Base-by-base conservation (phyloP, 441 rosid genomes). In the Theobroma grandiflorum region DNA sequence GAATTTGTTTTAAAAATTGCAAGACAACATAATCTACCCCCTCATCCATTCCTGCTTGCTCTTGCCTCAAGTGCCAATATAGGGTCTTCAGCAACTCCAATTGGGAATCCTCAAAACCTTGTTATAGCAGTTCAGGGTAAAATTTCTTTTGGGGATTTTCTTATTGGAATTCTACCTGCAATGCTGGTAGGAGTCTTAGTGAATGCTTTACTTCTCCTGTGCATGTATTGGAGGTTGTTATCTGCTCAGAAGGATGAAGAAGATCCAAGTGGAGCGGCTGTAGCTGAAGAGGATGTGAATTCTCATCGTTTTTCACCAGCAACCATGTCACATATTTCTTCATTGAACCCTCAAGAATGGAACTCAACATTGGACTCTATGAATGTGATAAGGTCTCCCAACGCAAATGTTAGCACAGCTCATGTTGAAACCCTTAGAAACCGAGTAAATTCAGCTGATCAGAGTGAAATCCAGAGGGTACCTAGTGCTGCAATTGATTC, bases 21-120 rank as follows among this genome's bases (percentile, higher is more conserved):
- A 42, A 87, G 93, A 78, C 94, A 90, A 37, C 93, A 89, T 71
- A 90, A 91, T 76, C 90, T 93, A 18, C 94, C 96, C 0, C 96
- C 95, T 31, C 89, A 89, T 11, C 98, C 98, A 0, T 92, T 92
- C 55, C 55, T 95, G 31, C 89, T 95, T 6, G 99, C 98, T 31
- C 82, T 93, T 50, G 98, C 97, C 61, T 89, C 97, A 0, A 88
- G 95, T 78, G 93, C 98, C 0, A 95, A 95, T 74, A 93, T 92
- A 3, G 99, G 99, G 5, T 95, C 98, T 31, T 82, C 99, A 0
- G 94, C 92, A 4, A 93, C 98, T 76, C 96, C 95, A 0, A 95
- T 93, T 57, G 99, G 98, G 31, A 95, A 93, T 66, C 98, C 97
- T 8, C 98, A 95, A 78, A 93, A 93, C 80, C 89, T 95, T 73